Base-by-base conservation (phyloP, 495 filamentous ascomycete species). In the Bacidia gigantensis region DNA sequence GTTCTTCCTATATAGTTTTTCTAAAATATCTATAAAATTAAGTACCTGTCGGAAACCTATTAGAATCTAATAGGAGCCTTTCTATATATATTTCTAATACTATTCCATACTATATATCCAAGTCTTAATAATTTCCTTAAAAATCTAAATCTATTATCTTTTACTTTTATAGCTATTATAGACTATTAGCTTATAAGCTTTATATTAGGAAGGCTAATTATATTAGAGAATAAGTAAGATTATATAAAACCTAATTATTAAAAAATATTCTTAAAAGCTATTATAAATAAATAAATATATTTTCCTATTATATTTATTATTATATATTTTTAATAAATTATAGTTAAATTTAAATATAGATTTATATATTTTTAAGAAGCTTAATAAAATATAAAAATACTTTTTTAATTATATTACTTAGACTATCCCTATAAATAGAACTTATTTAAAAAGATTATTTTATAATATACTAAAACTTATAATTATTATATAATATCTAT, bases 371-470 rank as follows among this genome's bases (percentile, higher is more conserved):
- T 10, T 39, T 39, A 39, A 10, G 10, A 10, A n/a, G 10, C 11
- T 11, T 10, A 46, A 46, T 46, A 46, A 46, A 46, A 46, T 9
- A n/a, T 9, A 9, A 46, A n/a, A 10, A 9, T 46, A 10, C 10
- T n/a, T 11, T 46, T 11, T 22, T 10, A 10, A 9, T 46, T 11
- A 9, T 46, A 46, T 11, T 46, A 46, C 20, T 11, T 46, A 46
- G 18, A 11, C 9, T 46, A 10, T 10, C 9, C 45, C 43, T 49
- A 42, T 49, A 48, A 55, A 5, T 43, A 62, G 40, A 53, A 62
- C 44, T 53, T 32, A 44, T 49, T 49, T 46, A 50, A 55, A n/a
- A n/a, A 20, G 11, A 11, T 18, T 46, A 46, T n/a, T n/a, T n/a
- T n/a, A n/a, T n/a, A n/a, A n/a, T n/a, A n/a, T n/a, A n/a, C n/a